Conservation (phyloP, 345 rosid species). For the Hypericum perforatum region DNA sequence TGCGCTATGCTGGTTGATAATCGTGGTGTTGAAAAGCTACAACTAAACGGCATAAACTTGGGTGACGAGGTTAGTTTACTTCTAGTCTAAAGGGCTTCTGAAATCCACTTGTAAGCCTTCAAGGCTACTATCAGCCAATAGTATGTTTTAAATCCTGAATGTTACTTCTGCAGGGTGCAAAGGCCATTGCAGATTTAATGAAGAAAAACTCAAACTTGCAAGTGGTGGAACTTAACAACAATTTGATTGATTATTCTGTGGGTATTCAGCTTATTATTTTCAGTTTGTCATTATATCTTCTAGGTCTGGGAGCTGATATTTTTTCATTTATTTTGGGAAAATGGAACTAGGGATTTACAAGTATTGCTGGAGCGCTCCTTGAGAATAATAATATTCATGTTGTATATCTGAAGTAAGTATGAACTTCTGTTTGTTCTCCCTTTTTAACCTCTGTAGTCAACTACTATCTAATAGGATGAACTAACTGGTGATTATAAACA, state of each 20-base stretch:
- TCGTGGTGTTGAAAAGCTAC: conserved; percentile 64
- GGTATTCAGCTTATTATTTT: conserved; percentile 16
- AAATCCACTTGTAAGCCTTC: not conserved
- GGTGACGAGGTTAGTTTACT: conserved; percentile 74
- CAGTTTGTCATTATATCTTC: conserved; percentile 6
- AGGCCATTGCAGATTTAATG: conserved; percentile 78
- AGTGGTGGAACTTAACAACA: conserved; percentile 80
- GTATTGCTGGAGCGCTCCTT: conserved; percentile 76
- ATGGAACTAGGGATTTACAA: conserved; percentile 86
- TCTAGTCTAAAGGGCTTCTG: conserved; percentile 8
- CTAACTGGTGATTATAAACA: too few relatives aligned
- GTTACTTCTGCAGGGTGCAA: conserved; percentile 66
- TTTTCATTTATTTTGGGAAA: conserved; percentile 23
- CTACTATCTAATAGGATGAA: not conserved
- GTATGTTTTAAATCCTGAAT: conserved; percentile 8
- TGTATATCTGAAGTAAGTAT: conserved; percentile 78
- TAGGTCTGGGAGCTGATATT: conserved; percentile 19
- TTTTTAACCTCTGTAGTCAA: conserved; percentile 2
- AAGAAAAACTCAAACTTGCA: conserved; percentile 71
- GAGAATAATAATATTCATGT: conserved; percentile 59
- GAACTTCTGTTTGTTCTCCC: conserved; percentile 6
- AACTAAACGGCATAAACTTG: conserved; percentile 66
- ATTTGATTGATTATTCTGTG: conserved; percentile 96
- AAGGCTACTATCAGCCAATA: conserved; percentile 9
- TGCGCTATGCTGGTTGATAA: conserved; percentile 64